phyloP scores from a whole-genome alignment of 2,329 filamentous ascomycete genomes.

The Talaromyces sp. region DNA sequence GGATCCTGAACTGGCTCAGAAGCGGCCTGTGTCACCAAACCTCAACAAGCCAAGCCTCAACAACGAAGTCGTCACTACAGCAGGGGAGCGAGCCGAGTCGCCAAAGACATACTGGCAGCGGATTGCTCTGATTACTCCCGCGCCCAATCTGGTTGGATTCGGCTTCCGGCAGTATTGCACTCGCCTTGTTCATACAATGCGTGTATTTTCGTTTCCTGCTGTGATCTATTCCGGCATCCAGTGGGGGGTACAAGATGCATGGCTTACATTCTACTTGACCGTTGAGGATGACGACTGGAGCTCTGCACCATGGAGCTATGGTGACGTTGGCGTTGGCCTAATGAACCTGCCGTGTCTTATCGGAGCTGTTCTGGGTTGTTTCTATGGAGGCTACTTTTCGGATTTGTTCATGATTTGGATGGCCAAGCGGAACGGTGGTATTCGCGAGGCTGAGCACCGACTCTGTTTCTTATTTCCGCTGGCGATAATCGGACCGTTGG shows the following conservation, averaged over 20 bases:
- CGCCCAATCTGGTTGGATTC: conserved; percentile 50
- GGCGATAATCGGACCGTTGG: conserved; percentile 48
- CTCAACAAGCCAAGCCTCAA: background rate
- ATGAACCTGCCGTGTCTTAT: conserved; percentile 53
- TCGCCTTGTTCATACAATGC: conserved; percentile 52
- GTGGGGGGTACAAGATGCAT: conserved; percentile 59
- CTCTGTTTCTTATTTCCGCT: conserved; percentile 50
- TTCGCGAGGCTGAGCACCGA: conserved; percentile 54
- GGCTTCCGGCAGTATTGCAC: conserved; percentile 52
- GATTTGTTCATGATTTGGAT: conserved; percentile 55
- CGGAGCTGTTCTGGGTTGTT: conserved; percentile 49
- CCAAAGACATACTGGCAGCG: conserved; percentile 52
- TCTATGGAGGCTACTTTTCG: conserved; percentile 55
- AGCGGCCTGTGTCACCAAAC: background rate
- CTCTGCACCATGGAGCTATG: conserved; percentile 52
- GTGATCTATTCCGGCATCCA: conserved; percentile 56
- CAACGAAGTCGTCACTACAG: background rate
- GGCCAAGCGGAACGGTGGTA: conserved; percentile 49
- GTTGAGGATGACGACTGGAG: conserved; percentile 56
- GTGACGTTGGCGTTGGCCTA: conserved; percentile 50
- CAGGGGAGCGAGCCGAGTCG: conserved; percentile 15
- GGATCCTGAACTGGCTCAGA: conserved; percentile 10
- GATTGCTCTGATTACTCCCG: conserved; percentile 53
- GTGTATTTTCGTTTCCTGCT: conserved; percentile 55
- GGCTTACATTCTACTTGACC: conserved; percentile 56